These are phyloP conservation scores for Sarocladium strictum DNA, from an alignment of 2,329 filamentous ascomycete species.

Conservation along the genomic window DNA sequence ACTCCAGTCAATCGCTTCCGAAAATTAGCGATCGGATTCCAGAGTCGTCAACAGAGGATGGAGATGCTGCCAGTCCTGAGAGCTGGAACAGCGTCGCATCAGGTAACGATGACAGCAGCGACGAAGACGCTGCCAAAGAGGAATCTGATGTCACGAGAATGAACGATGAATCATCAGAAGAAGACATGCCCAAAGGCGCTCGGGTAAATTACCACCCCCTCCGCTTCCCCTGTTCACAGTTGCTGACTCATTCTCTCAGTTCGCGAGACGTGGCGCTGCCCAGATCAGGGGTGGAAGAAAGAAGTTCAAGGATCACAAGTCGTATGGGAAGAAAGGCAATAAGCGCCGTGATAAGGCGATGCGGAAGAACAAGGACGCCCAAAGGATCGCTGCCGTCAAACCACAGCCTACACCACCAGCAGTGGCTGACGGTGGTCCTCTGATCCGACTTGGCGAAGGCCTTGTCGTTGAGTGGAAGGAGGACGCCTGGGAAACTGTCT, in stretches of 20 bases:
- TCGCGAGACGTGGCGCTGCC: conserved; percentile 13
- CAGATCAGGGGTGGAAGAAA: conserved; percentile 35
- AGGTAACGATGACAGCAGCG: conserved; percentile 45
- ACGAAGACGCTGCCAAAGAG: conserved; percentile 39
- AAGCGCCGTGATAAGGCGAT: conserved; percentile 41
- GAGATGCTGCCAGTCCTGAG: conserved; percentile 43
- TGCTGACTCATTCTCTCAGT: conserved; percentile 12
- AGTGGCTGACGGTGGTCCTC: conserved; percentile 46
- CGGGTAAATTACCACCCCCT: conserved; percentile 3
- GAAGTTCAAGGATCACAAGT: conserved; percentile 40
- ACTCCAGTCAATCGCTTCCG: conserved; percentile 48
- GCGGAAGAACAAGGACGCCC: conserved; percentile 29
- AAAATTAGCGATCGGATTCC: conserved; percentile 42
- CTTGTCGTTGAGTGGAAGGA: conserved; percentile 82
- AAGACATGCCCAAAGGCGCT: conserved; percentile 28
- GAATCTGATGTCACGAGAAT: conserved; percentile 42
- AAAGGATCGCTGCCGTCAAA: conserved; percentile 23
- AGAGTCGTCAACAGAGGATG: conserved; percentile 32
- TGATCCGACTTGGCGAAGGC: conserved; percentile 76
- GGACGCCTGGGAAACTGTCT: conserved; percentile 65
- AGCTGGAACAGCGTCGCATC: conserved; percentile 41
- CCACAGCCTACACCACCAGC: conserved; percentile 31
- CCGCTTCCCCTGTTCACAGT: not conserved
- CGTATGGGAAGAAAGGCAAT: conserved; percentile 42
- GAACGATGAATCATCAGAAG: conserved; percentile 53